Evolutionary conservation across 108 stramenopile genomes (phyloP).

Genomic region (Cyclostephanos invisitatus): DNA sequence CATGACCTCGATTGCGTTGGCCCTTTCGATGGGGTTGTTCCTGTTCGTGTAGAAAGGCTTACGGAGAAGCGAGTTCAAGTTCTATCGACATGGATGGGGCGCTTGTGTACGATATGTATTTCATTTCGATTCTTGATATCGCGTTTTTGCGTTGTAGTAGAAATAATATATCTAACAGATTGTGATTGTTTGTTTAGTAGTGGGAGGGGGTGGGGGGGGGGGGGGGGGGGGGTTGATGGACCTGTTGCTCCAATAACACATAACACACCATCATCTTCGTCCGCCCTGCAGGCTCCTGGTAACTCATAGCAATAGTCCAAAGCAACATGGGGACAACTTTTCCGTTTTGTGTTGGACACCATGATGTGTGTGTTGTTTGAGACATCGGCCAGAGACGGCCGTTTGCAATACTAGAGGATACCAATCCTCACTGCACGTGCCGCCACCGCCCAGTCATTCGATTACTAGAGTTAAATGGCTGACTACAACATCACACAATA

Average conservation of each 20-base stretch:
- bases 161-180: background rate
- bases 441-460: too few species aligned
- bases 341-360: background rate
- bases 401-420: too few species aligned
- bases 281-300: background rate
- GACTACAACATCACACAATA: too few species aligned
- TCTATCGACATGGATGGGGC: background rate
- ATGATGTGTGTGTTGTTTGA: too few species aligned
- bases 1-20: background rate
- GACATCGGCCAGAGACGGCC: too few species aligned
- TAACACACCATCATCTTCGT: background rate
- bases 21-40: conserved; percentile 1
- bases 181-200: background rate
- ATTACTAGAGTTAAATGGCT: too few species aligned
- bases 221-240: background rate
- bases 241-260: background rate
- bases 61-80: background rate
- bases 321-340: background rate
- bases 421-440: too few species aligned
- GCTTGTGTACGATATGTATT: background rate
- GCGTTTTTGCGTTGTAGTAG: background rate
- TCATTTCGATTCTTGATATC: background rate
- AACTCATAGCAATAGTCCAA: conserved; percentile 7
- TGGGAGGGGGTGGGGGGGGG: background rate
- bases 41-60: background rate